A percentile compares a stretch with the other conserved stretches of the same genome.
Evolutionary conservation across 2,329 filamentous ascomycete genomes (phyloP).

Genomic region (Sporothrix pseudoabietina): DNA sequence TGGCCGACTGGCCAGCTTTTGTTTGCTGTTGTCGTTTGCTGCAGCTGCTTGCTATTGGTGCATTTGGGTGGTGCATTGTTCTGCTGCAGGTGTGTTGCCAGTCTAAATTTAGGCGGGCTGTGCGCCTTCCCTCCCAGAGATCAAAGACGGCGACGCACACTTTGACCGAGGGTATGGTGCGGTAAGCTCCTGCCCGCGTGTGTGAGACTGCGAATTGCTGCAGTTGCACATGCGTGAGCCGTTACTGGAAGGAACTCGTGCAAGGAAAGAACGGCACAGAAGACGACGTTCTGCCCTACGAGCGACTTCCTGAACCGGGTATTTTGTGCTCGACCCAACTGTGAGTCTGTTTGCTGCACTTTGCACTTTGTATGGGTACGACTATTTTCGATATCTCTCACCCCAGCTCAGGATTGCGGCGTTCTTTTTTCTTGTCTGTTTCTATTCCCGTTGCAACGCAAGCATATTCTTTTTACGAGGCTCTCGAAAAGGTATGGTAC

Average conservation of each 20-base stretch:
- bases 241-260: not conserved
- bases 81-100: constrained; percentile 24
- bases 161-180: constrained; percentile 1
- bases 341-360: not conserved
- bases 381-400: not conserved
- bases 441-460: not conserved
- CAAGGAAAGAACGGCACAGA: not conserved
- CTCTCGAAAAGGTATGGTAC: constrained; percentile 10
- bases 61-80: not conserved
- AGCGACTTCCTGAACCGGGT: not conserved
- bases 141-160: not conserved
- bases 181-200: constrained; percentile 2
- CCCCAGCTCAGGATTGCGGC: not conserved
- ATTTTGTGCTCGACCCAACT: not conserved
- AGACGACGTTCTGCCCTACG: constrained; percentile 6
- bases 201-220: not conserved
- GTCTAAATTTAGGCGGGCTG: constrained; percentile 30
- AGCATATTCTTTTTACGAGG: not conserved
- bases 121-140: constrained; percentile 12
- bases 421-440: not conserved
- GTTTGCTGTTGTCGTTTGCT: not conserved
- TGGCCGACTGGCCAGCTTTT: not conserved
- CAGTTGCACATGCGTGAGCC: not conserved
- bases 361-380: not conserved
- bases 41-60: not conserved